phyloP scores from a whole-genome alignment of 2,329 filamentous ascomycete genomes.

The Hypoxylon sp. region DNA sequence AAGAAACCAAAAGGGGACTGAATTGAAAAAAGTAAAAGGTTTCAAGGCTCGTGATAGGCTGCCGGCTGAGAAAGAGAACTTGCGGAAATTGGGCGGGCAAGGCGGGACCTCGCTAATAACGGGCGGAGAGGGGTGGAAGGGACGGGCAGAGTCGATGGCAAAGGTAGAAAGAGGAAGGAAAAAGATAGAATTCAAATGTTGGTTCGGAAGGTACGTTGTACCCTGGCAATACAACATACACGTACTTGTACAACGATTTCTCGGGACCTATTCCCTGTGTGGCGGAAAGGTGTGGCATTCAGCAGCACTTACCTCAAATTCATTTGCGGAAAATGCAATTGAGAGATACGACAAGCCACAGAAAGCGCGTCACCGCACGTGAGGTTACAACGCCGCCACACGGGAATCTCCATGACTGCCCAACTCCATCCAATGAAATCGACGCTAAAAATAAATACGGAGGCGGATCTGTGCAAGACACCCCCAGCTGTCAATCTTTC shows the following conservation, averaged over 20 bases:
- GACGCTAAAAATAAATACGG: slow-evolving; percentile 43
- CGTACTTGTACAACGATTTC: slow-evolving; percentile 15
- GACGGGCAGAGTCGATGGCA: slow-evolving; percentile 6
- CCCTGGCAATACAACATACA: background rate
- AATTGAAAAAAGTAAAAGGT: slow-evolving; percentile 24
- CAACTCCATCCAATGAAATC: slow-evolving; percentile 28
- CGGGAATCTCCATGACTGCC: slow-evolving; percentile 41
- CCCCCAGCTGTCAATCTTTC: slow-evolving; percentile 38
- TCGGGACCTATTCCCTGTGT: background rate
- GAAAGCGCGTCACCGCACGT: slow-evolving; percentile 39
- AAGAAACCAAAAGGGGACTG: slow-evolving; percentile 40
- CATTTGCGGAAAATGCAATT: background rate
- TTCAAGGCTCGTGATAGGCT: slow-evolving; percentile 32
- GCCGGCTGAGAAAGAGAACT: slow-evolving; percentile 22
- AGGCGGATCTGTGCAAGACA: slow-evolving; percentile 35
- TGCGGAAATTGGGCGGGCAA: slow-evolving; percentile 43
- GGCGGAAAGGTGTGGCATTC: slow-evolving; percentile 26
- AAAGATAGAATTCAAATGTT: background rate
- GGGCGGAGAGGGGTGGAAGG: slow-evolving; percentile 41
- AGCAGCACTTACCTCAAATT: background rate
- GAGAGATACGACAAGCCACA: slow-evolving; percentile 34
- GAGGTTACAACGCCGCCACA: slow-evolving; percentile 35
- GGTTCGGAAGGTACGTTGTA: slow-evolving; percentile 13
- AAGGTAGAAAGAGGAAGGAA: background rate
- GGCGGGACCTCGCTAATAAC: slow-evolving; percentile 36